Percentiles rank a stretch among this genome's conserved stretches.
Evolutionary conservation across 2,329 filamentous ascomycete species (phyloP).

Genomic region (Penicillium digitatum): DNA sequence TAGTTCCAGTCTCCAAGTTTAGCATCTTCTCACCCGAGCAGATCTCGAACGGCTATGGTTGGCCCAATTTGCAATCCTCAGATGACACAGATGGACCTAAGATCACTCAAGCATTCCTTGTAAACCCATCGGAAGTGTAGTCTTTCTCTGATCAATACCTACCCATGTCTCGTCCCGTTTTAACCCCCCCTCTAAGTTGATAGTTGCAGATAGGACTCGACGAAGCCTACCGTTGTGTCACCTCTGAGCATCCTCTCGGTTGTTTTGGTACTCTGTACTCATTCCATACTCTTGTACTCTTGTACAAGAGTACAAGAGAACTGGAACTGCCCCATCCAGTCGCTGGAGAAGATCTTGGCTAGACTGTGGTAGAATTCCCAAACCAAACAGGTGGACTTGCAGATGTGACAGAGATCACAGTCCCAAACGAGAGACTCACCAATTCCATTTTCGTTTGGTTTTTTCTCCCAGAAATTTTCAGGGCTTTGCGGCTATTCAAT

Average conservation of each 20-base stretch:
- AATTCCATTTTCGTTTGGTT: background rate
- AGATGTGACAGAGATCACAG: constrained; percentile 5
- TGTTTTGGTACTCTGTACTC: background rate
- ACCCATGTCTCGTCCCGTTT: background rate
- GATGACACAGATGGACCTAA: constrained; percentile 5
- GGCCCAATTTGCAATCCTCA: constrained; percentile 1
- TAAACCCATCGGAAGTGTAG: background rate
- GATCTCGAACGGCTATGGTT: constrained; percentile 5
- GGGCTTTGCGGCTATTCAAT: constrained; percentile 5
- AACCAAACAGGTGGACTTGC: background rate
- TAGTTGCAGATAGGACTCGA: background rate
- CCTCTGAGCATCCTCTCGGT: background rate
- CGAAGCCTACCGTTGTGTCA: background rate
- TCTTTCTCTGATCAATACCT: background rate
- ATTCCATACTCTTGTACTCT: background rate
- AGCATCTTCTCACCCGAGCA: background rate
- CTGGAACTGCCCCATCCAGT: constrained; percentile 6
- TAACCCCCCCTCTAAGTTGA: background rate
- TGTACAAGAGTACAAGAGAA: background rate
- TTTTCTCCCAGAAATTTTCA: no score
- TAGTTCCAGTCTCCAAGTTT: background rate
- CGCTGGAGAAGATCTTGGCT: background rate
- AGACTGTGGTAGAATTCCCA: background rate
- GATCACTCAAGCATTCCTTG: background rate
- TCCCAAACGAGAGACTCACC: background rate